Evolutionary conservation across 495 filamentous ascomycete species (phyloP).

Genomic region (Hyaloscypha finlandica): DNA sequence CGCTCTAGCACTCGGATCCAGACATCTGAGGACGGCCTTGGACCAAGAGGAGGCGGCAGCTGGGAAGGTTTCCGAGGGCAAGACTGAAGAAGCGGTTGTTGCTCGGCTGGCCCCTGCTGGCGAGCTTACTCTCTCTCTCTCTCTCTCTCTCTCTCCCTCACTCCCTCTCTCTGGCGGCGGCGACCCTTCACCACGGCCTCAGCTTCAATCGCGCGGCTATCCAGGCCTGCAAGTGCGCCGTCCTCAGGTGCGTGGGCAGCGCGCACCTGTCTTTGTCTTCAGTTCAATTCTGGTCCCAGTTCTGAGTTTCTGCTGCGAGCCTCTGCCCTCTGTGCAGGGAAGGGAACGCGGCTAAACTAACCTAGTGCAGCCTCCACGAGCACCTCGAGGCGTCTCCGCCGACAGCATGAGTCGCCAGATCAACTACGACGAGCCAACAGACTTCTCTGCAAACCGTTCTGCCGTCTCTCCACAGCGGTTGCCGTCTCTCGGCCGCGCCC

Average conservation of each 20-base stretch:
- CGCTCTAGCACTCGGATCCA: not conserved
- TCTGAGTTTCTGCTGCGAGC: not conserved
- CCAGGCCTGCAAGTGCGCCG: not conserved
- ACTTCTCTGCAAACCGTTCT: conserved; percentile 1
- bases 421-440: conserved; percentile 16
- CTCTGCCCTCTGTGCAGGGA: not conserved
- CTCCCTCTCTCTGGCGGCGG: not conserved
- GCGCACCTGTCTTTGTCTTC: not conserved
- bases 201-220: not conserved
- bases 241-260: too few species aligned
- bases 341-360: conserved; percentile 11
- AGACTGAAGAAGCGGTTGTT: not conserved
- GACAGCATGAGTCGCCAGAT: conserved; percentile 17
- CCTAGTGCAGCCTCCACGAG: conserved; percentile 1
- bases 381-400: conserved; percentile 13
- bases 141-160: not conserved
- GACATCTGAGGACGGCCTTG: not conserved
- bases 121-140: not conserved
- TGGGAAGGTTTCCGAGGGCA: not conserved
- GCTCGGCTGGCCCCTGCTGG: not conserved
- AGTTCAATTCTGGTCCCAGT: not conserved
- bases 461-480: conserved; percentile 11
- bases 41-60: not conserved
- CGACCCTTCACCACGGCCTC: not conserved
- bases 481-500: conserved; percentile 8